A percentile compares a stretch with the other conserved stretches of the same genome.
These are phyloP conservation scores for Cyclotella baltica DNA, from an alignment of 108 stramenopile genomes.

Conservation along the genomic window DNA sequence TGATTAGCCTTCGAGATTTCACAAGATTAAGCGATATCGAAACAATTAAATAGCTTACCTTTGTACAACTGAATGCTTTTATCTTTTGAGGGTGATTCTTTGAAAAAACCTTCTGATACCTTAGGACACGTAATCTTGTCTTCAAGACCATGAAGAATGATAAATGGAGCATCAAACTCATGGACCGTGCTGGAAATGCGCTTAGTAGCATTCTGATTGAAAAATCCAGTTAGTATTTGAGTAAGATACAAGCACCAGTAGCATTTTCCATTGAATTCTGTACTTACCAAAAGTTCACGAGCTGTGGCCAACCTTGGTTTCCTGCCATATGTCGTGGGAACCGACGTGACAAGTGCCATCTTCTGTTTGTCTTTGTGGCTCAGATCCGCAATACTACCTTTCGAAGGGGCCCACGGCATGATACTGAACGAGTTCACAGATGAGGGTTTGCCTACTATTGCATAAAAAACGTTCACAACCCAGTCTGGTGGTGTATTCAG, in stretches of 20 bases:
- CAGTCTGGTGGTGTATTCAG: slow-evolving; percentile 64
- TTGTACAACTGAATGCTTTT: slow-evolving; percentile 68
- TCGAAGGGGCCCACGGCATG: slow-evolving; percentile 57
- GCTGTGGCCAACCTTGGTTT: slow-evolving; percentile 75
- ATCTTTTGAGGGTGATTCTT: slow-evolving; percentile 63
- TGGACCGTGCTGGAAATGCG: slow-evolving; percentile 52
- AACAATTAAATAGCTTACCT: slow-evolving; percentile 34
- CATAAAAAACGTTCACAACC: slow-evolving; percentile 59
- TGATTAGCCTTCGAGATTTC: neutral
- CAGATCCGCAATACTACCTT: slow-evolving; percentile 49
- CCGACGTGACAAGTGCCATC: slow-evolving; percentile 31
- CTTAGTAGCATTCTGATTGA: slow-evolving; percentile 43
- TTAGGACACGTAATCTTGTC: slow-evolving; percentile 70
- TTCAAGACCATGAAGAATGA: slow-evolving; percentile 67
- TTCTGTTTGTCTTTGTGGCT: slow-evolving; percentile 61
- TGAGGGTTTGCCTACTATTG: slow-evolving; percentile 54
- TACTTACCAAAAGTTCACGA: slow-evolving; percentile 62
- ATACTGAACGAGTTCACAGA: slow-evolving; percentile 42
- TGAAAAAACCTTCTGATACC: slow-evolving; percentile 63
- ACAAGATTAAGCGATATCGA: neutral
- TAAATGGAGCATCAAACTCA: slow-evolving; percentile 66
- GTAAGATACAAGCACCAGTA: neutral
- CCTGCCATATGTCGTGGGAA: slow-evolving; percentile 51
- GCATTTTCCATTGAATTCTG: neutral
- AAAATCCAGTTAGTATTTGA: neutral